Evolutionary conservation across 768 basidiomycete species (phyloP), one percentile per base, ranked within the genome.

Genomic region (Xerocomus brunneocitrinus): DNA sequence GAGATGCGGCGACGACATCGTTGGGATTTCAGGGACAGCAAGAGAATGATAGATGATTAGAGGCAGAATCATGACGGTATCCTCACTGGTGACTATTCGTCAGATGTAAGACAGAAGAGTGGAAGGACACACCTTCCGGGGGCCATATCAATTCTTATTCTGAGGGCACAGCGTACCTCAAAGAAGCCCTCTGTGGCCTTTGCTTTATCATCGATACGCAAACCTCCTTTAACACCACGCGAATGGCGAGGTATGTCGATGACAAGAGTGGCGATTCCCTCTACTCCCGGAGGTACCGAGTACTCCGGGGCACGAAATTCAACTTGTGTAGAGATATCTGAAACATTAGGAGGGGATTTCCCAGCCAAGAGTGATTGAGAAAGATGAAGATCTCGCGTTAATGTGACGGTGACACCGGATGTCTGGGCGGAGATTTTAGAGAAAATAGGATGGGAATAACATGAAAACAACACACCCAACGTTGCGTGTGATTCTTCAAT

Each of bases 401-500:
- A 71, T 1, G 81, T 75, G 36, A 91, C 58, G 0, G 79, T 77
- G 49, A 92, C 65, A 8, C 84, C 82, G 1, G 84, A 76, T 56
- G 89, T 91, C 90, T 91, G 58, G 8, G 47, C 24, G 12, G 24
- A 47, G 8, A n/a, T 28, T 42, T 51, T 35, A 48, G 59, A 51
- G 7, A 38, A 54, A 36, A 47, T 5, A 52, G 31, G 49, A 31
- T 41, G 46, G 39, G 42, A 0, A 44, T 7, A 34, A 30, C 3
- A 47, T 34, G 50, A 27, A 50, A 40, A 35, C 31, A 24, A 61
- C 68, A 54, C 44, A 88, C 90, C 84, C 86, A 91, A 72, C 87
- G 89, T 47, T 73, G 71, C 2, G 89, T 87, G 64, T 90, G 85
- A 61, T 93, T 93, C 75, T 84, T 90, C 45, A 92, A 84, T 57